A percentile compares a stretch with the other conserved stretches of the same genome.
These are phyloP conservation scores for Penicillium canariense DNA, from an alignment of 495 filamentous ascomycete species.

Conservation along the genomic window DNA sequence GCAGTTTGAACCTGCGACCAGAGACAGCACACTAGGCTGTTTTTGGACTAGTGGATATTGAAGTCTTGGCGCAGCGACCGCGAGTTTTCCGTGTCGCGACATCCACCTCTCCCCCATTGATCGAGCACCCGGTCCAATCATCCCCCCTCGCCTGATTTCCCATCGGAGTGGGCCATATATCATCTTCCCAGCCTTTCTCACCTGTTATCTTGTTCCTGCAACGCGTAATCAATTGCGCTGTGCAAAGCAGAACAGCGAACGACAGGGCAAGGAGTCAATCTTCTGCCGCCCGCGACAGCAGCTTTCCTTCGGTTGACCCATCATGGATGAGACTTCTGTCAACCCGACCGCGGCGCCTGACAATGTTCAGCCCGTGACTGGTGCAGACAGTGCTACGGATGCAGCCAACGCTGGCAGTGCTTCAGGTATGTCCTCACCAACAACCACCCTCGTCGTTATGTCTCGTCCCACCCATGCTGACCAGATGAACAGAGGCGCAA, in stretches of 20 bases:
- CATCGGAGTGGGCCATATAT: slow-evolving; percentile 17
- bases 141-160: slow-evolving; percentile 13
- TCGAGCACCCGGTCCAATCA: slow-evolving; percentile 26
- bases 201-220: neutral
- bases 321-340: slow-evolving; percentile 39
- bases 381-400: slow-evolving; percentile 30
- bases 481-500: slow-evolving; percentile 27
- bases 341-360: slow-evolving; percentile 29
- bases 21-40: neutral
- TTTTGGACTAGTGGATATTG: slow-evolving; percentile 13
- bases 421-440: slow-evolving; percentile 32
- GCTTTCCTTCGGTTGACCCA: slow-evolving; percentile 26
- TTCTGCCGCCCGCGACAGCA: slow-evolving; percentile 36
- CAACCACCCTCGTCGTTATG: neutral
- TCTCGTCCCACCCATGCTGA: slow-evolving; percentile 20
- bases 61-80: slow-evolving; percentile 25
- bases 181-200: neutral
- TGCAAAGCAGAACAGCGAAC: slow-evolving; percentile 13
- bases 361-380: slow-evolving; percentile 27
- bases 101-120: slow-evolving; percentile 27
- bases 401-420: slow-evolving; percentile 25
- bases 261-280: slow-evolving; percentile 33
- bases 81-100: slow-evolving; percentile 37
- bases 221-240: slow-evolving; percentile 15
- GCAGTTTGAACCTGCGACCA: too few species aligned